phyloP scores from a whole-genome alignment of 495 filamentous ascomycete genomes.

The Xylona heveae region DNA sequence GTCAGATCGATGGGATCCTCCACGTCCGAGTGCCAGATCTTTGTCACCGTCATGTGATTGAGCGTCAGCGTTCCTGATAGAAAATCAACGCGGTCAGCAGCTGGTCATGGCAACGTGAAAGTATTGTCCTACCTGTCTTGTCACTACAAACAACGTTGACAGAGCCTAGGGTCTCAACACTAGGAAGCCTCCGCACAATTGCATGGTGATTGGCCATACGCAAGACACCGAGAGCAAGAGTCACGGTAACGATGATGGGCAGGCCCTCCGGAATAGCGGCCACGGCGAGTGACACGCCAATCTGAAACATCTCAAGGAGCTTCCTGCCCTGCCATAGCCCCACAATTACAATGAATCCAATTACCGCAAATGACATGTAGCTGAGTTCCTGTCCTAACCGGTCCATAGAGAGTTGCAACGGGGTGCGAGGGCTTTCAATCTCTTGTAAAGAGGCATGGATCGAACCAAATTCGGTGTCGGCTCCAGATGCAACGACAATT shows the following conservation, averaged over 20 bases:
- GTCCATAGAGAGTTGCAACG: slow-evolving; percentile 93
- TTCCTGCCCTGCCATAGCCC: slow-evolving; percentile 76
- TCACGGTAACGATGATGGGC: slow-evolving; percentile 95
- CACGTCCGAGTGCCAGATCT: slow-evolving; percentile 81
- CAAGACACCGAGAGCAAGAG: slow-evolving; percentile 79
- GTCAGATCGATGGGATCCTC: slow-evolving; percentile 49
- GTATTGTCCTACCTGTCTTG: slow-evolving; percentile 46
- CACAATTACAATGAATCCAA: slow-evolving; percentile 73
- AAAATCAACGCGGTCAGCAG: slow-evolving; percentile 4
- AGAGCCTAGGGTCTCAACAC: slow-evolving; percentile 91
- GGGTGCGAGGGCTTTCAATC: slow-evolving; percentile 86
- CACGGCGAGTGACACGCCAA: slow-evolving; percentile 89
- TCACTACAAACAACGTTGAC: slow-evolving; percentile 98
- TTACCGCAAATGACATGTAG: slow-evolving; percentile 88
- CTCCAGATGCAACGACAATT: slow-evolving; percentile 83
- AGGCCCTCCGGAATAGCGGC: slow-evolving; percentile 94
- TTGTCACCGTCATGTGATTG: slow-evolving; percentile 96
- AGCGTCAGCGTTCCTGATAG: slow-evolving; percentile 63
- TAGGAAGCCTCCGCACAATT: slow-evolving; percentile 86
- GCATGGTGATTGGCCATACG: slow-evolving; percentile 87
- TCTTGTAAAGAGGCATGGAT: slow-evolving; percentile 82
- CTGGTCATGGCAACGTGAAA: background rate
- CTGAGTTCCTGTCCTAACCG: slow-evolving; percentile 81
- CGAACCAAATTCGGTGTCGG: slow-evolving; percentile 86
- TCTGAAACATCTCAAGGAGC: slow-evolving; percentile 89